These are phyloP conservation scores for Pseudognaphalium luteoalbum DNA, from an alignment of 129 eudicot genomes.

Conservation along the genomic window DNA sequence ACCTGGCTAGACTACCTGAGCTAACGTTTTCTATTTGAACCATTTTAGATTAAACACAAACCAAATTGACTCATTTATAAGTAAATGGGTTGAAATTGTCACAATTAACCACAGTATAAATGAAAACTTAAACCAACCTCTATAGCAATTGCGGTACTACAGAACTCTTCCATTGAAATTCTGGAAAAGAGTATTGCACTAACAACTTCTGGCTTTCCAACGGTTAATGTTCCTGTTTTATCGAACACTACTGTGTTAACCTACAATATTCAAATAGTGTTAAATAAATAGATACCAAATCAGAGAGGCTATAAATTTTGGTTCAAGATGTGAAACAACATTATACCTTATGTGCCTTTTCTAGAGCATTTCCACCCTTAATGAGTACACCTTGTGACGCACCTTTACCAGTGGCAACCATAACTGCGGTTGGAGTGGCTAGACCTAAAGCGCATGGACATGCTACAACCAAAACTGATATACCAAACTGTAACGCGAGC, in stretches of 20 bases:
- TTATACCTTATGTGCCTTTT: conserved; percentile 91
- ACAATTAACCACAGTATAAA: background rate
- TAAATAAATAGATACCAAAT: background rate
- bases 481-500: conserved; percentile 89
- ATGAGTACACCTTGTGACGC: conserved; percentile 96
- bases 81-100: background rate
- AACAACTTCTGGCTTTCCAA: conserved; percentile 90
- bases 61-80: no score
- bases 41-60: no score
- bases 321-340: background rate
- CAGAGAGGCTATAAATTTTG: background rate
- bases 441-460: conserved; percentile 99
- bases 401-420: conserved; percentile 99
- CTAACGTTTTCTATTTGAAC: no score
- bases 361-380: conserved; percentile 91
- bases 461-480: conserved; percentile 97
- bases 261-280: conserved; percentile 39
- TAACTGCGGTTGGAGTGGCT: conserved; percentile 97
- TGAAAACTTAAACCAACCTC: conserved; percentile 56
- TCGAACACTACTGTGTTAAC: conserved; percentile 87
- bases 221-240: conserved; percentile 92
- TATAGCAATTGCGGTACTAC: conserved; percentile 63
- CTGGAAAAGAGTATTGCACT: conserved; percentile 74
- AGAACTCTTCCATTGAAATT: conserved; percentile 77
- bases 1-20: no score